Conservation (phyloP, 441 rosid genomes). For the Melastoma candidum region DNA sequence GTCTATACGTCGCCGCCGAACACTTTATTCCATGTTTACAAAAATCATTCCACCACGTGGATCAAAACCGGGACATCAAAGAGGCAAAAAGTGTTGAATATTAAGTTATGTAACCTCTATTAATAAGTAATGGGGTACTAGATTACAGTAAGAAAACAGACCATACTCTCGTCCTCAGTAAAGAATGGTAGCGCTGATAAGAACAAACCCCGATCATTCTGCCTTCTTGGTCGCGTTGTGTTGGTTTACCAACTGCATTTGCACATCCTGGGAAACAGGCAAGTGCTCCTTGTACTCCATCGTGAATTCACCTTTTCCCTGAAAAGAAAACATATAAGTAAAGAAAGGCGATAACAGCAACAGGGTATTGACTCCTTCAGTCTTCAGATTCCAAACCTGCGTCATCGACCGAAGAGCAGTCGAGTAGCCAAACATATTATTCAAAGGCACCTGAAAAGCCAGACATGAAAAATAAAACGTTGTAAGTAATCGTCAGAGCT, state of each 20-base stretch:
- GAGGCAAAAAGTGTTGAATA: no score
- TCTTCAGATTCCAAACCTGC: constrained; percentile 33
- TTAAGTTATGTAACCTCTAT: no score
- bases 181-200: no score
- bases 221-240: constrained; percentile 51
- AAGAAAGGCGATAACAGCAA: not conserved
- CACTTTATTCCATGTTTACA: no score
- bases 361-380: not conserved
- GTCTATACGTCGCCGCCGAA: no score
- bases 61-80: no score
- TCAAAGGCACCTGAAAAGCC: constrained; percentile 69
- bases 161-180: no score
- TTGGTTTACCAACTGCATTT: constrained; percentile 64
- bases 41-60: no score
- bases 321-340: constrained; percentile 1
- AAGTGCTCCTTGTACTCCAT: constrained; percentile 97
- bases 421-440: constrained; percentile 98
- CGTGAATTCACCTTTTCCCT: constrained; percentile 97
- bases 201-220: constrained; percentile 24
- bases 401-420: constrained; percentile 97
- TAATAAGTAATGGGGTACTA: no score
- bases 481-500: no score
- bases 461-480: no score
- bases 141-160: no score
- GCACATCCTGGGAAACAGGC: constrained; percentile 85